Base-by-base conservation (phyloP, 2,329 filamentous ascomycete species). In the Cadophora luteo-olivacea region DNA sequence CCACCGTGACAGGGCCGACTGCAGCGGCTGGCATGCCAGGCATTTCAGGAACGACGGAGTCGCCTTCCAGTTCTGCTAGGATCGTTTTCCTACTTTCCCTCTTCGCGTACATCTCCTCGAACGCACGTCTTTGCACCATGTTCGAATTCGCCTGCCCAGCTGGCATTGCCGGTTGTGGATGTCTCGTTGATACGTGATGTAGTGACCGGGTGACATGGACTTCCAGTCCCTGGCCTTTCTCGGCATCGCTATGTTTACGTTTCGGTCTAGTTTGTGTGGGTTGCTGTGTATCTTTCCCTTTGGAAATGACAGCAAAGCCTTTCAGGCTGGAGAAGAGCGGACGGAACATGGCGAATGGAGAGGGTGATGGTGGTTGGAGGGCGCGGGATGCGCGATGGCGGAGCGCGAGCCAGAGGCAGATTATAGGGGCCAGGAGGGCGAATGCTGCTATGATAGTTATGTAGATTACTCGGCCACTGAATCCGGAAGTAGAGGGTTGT, bases 21-120 rank as follows among this genome's bases (percentile, higher is more conserved):
- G 29, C 25, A 3, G 60, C 25, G 49, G 4, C 62, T 22, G 65
- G 51, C 29, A 67, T 58, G 6, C 22, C 29, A 25, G 66, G 60
- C n/a, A 41, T 6, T 16, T 58, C 58, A 51, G 25, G 25, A 3
- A 54, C 33, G 16, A 51, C 63, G 2, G 52, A 55, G 63, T 70
- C 69, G 11, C 69, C 69, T 65, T 70, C 69, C 22, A 70, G 41
- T n/a, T 70, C 69, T 1, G 69, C 69, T 6, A 70, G 19, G 16
- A 67, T 64, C 1, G 69, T 68, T 22, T 61, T 49, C 19, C 54
- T 38, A 65, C 64, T 70, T 14, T 60, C 63, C 1, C 63, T 19
- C 22, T 51, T 62, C 8, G 29, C 6, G 1, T 60, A 60, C 51
- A 52, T 55, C 51, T 66, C 67, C 29, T 65, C 38, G 16, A 58